Conservation (phyloP, 106 monocot species). For the Phalaenopsis aphrodite region DNA sequence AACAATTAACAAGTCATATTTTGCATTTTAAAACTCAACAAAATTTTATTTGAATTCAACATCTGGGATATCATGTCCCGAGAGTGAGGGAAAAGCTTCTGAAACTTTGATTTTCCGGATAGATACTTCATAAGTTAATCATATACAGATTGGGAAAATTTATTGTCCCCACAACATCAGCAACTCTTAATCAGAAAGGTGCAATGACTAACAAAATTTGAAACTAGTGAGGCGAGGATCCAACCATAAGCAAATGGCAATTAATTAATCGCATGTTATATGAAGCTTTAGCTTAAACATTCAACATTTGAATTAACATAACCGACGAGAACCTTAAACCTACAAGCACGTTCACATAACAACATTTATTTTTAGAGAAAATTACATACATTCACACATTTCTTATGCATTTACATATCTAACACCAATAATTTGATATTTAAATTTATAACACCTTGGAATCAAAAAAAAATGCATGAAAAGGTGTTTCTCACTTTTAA, state of each 20-base stretch:
- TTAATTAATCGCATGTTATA: background rate
- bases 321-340: background rate
- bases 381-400: background rate
- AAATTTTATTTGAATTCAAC: background rate
- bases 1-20: background rate
- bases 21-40: background rate
- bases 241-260: background rate
- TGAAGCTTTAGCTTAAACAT: background rate
- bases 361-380: background rate
- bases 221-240: background rate
- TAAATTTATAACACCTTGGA: too few relatives aligned
- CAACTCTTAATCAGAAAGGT: background rate
- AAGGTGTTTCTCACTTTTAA: too few relatives aligned
- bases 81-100: background rate
- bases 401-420: background rate
- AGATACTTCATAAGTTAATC: background rate
- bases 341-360: background rate
- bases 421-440: too few relatives aligned
- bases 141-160: background rate
- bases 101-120: background rate
- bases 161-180: background rate
- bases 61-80: background rate
- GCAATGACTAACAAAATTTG: background rate
- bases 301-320: background rate
- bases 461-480: too few relatives aligned